Base-by-base conservation (phyloP, 495 filamentous ascomycete genomes). In the Talaromyces borbonicus region DNA sequence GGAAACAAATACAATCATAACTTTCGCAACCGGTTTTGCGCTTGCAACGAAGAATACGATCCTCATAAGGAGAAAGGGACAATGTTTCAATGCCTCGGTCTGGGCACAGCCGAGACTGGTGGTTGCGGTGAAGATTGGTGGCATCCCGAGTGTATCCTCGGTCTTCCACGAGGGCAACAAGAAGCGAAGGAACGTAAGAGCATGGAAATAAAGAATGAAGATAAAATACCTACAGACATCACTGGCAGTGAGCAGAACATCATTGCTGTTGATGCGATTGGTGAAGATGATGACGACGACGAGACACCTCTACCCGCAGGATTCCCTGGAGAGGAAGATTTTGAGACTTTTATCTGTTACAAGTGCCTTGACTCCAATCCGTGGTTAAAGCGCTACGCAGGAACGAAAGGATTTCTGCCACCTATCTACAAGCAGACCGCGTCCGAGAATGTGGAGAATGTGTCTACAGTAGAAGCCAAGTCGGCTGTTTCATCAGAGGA, bases 81-180 rank as follows among this genome's bases (percentile, higher is more conserved):
- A n/a, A 99, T 99, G 93, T 97, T 90, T 58, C 93, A 99, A 65
- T 99, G 93, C 60, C 60, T 97, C 2, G 88, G 89, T 0, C 72
- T 99, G 3, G 89, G 87, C 0, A 81, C 79, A 0, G 76, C 76
- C 26, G 83, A 83, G 52, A 80, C 82, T 3, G 87, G 87, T 7
- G 89, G 88, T 4, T 99, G 93, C 65, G 90, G 92, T 3, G 93
- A 99, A 67, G 93, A 99, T 61, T 99, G 93, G 93, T 99, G 88
- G 74, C 93, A 99, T 69, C 89, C 92, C 11, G 86, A 90, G 47
- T 99, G 93, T 58, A 62, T 99, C 9, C 79, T 95, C 41, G 92
- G 93, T 7, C 59, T 90, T 9, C 75, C 81, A 2, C 72, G 65
- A 49, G 72, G 72, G 52, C 71, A 59, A 73, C 56, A 64, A 29